Conservation (phyloP, 139 green algal species). For the Coccomyxa sp. region DNA sequence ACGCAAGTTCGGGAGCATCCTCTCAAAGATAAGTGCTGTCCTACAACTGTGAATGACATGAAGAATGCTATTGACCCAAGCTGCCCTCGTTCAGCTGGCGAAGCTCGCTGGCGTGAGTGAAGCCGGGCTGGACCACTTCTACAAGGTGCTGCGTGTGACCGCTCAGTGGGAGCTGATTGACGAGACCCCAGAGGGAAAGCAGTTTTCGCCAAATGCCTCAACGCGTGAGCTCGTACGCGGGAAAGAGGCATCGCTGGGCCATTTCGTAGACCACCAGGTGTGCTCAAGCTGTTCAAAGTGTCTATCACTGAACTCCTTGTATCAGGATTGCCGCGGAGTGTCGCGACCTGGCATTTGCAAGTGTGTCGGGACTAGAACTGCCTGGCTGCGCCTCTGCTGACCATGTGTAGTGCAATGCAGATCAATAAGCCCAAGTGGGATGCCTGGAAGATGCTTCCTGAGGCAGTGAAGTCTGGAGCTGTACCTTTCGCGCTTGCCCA, state of each 20-base stretch:
- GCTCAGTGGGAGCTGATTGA: slow-evolving; percentile 21
- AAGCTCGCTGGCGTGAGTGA: slow-evolving; percentile 7
- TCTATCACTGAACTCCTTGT: too few species aligned
- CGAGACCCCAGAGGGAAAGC: slow-evolving; percentile 3
- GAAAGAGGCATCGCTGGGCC: slow-evolving; percentile 15
- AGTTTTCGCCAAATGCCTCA: slow-evolving; percentile 14
- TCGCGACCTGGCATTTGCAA: too few species aligned
- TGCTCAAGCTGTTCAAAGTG: too few species aligned
- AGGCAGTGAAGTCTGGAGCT: slow-evolving; percentile 22
- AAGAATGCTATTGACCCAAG: neutral
- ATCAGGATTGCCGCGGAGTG: too few species aligned
- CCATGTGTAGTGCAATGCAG: too few species aligned
- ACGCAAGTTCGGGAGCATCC: too few species aligned
- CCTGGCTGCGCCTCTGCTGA: too few species aligned
- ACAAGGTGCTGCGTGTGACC: slow-evolving; percentile 28
- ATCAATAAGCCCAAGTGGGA: slow-evolving; percentile 30
- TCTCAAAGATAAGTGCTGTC: too few species aligned
- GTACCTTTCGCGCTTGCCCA: slow-evolving; percentile 23
- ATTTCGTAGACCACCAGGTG: slow-evolving; percentile 28
- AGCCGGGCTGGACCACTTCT: slow-evolving; percentile 15
- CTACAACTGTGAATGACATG: too few species aligned
- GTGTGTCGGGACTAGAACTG: too few species aligned
- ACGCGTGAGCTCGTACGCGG: slow-evolving; percentile 17
- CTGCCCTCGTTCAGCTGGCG: slow-evolving; percentile 16
- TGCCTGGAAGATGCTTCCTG: slow-evolving; percentile 26